phyloP scores from a whole-genome alignment of 192 early-diverging fungal species.

The Umbelopsis isabellina region DNA sequence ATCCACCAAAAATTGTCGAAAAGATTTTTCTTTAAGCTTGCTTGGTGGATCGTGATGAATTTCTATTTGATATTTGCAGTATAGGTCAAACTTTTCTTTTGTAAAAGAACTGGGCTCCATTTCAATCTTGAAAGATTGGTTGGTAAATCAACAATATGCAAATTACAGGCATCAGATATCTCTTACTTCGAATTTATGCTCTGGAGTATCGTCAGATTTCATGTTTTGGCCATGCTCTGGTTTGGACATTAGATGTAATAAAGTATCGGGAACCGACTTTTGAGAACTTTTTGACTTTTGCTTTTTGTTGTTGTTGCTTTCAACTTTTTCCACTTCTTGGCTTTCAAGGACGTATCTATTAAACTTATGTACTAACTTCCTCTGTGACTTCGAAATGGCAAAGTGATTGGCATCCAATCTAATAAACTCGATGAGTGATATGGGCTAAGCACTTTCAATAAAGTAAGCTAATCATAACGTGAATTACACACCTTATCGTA shows the following conservation, averaged over 20 bases:
- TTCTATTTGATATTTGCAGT: constrained; percentile 75
- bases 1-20: constrained; percentile 74
- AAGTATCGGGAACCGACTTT: background rate
- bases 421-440: background rate
- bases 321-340: constrained; percentile 12
- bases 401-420: constrained; percentile 63
- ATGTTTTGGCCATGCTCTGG: background rate
- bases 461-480: background rate
- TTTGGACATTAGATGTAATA: background rate
- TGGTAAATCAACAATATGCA: background rate
- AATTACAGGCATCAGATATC: background rate
- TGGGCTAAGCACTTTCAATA: background rate
- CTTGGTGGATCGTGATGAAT: constrained; percentile 78
- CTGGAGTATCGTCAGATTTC: constrained; percentile 9
- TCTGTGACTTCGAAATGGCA: constrained; percentile 62
- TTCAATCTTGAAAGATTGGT: constrained; percentile 42
- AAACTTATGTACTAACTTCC: constrained; percentile 67
- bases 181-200: background rate
- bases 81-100: constrained; percentile 77
- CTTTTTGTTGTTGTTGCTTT: background rate
- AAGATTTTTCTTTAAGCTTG: constrained; percentile 53
- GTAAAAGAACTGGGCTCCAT: constrained; percentile 71
- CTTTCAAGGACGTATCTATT: constrained; percentile 55
- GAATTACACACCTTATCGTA: constrained; percentile 60
- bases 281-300: constrained; percentile 26